Conservation (phyloP, 2,329 filamentous ascomycete genomes). For the Trichoderma polysporum region DNA sequence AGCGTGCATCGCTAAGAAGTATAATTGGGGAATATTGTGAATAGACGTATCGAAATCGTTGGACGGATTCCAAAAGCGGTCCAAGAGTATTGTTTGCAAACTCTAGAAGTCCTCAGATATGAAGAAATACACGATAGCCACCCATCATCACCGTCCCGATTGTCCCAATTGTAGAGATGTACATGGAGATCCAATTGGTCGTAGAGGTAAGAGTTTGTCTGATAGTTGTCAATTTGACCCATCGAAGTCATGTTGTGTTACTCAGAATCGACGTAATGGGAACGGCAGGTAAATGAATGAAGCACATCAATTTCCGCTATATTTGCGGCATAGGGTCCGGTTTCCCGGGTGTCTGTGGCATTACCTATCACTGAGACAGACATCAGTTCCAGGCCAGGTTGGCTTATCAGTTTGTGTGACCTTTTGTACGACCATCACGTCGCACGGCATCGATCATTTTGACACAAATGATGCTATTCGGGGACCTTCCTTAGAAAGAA, state of each 20-base stretch:
- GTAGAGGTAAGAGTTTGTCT: background rate
- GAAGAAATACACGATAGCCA: background rate
- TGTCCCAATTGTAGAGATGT: background rate
- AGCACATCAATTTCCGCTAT: background rate
- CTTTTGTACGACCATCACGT: background rate
- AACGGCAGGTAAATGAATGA: background rate
- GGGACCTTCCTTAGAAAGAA: background rate
- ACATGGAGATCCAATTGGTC: no score
- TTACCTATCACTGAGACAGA: background rate
- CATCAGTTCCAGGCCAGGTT: background rate
- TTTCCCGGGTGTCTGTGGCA: background rate
- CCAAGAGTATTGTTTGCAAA: background rate
- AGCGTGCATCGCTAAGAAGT: background rate
- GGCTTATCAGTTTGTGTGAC: background rate
- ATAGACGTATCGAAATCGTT: background rate
- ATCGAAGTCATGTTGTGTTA: background rate
- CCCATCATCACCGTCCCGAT: background rate
- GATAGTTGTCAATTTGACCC: background rate
- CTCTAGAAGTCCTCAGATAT: background rate
- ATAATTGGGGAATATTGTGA: background rate
- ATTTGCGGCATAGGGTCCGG: no score
- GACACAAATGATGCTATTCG: background rate
- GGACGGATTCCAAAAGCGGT: background rate
- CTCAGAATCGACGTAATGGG: background rate
- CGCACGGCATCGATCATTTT: background rate